A percentile compares a stretch with the other conserved stretches of the same genome.
phyloP scores from a whole-genome alignment of 2,329 filamentous ascomycete genomes.

The Stemphylium vesicarium region DNA sequence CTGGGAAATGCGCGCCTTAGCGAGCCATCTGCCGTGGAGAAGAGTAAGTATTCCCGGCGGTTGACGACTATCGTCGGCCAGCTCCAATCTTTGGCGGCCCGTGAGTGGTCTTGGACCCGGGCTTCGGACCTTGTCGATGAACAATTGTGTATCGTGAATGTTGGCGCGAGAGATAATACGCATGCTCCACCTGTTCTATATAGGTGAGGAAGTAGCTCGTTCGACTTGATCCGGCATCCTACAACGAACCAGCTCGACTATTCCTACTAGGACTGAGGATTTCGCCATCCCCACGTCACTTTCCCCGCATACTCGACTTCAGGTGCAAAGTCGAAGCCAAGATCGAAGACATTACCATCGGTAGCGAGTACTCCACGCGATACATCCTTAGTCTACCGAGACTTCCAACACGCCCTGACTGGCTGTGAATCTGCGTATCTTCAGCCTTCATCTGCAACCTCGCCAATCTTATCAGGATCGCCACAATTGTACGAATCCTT shows the following conservation, averaged over 20 bases:
- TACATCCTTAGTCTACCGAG: constrained; percentile 6
- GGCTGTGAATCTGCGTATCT: constrained; percentile 20
- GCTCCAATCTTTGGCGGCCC: constrained; percentile 32
- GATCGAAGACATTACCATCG: constrained; percentile 19
- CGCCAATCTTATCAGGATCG: constrained; percentile 25
- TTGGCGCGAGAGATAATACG: constrained; percentile 36
- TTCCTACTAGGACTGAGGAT: constrained; percentile 3
- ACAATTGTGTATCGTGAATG: constrained; percentile 38
- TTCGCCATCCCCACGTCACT: constrained; percentile 18
- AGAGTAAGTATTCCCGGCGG: constrained; percentile 29
- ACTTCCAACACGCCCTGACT: constrained; percentile 4
- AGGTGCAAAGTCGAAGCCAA: constrained; percentile 14
- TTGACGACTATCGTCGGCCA: constrained; percentile 38
- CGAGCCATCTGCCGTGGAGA: constrained; percentile 32
- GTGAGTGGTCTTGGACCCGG: constrained; percentile 20
- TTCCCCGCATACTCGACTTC: constrained; percentile 26
- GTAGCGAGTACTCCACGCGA: constrained; percentile 17
- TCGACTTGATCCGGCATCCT: constrained; percentile 7
- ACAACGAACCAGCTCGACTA: constrained; percentile 10
- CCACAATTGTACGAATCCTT: constrained; percentile 13
- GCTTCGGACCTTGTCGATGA: constrained; percentile 26
- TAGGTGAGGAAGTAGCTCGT: constrained; percentile 8
- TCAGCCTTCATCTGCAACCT: constrained; percentile 27
- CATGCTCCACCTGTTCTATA: constrained; percentile 20
- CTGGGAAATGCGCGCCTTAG: constrained; percentile 23